Evolutionary conservation across 2,329 filamentous ascomycete genomes (phyloP).

Genomic region (Ascochyta viciae-villosae): DNA sequence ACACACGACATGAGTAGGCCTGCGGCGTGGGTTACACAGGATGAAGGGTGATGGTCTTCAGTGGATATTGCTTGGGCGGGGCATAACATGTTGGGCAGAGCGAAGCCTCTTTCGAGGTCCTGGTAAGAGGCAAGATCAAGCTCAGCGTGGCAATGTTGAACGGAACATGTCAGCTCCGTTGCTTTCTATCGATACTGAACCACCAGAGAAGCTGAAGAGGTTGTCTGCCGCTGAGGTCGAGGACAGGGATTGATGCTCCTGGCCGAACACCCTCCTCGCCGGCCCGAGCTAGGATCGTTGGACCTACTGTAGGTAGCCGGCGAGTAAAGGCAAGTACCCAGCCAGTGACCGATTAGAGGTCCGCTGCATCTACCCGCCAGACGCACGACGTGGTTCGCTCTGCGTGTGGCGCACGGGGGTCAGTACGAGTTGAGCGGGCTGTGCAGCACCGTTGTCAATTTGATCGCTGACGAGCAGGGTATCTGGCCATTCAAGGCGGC

Average conservation of each 20-base stretch:
- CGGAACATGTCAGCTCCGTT: conserved; percentile 3
- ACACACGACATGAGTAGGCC: conserved; percentile 37
- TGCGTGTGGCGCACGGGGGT: conserved; percentile 41
- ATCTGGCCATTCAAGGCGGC: conserved; percentile 26
- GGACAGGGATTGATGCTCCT: conserved; percentile 26
- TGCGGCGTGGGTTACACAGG: conserved; percentile 39
- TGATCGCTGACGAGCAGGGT: conserved; percentile 35
- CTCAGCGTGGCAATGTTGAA: conserved; percentile 7
- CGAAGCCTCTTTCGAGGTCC: not conserved
- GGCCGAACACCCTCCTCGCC: conserved; percentile 35
- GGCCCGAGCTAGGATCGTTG: conserved; percentile 26
- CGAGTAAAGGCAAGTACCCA: conserved; percentile 26
- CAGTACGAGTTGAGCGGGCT: conserved; percentile 38
- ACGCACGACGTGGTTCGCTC: conserved; percentile 31
- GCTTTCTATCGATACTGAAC: not conserved
- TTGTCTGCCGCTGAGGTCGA: conserved; percentile 22
- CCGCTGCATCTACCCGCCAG: conserved; percentile 34
- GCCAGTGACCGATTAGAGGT: conserved; percentile 39
- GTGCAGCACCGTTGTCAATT: conserved; percentile 41
- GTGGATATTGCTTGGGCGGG: conserved; percentile 29
- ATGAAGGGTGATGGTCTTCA: conserved; percentile 25
- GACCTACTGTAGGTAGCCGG: conserved; percentile 13
- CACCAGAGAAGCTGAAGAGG: conserved; percentile 21
- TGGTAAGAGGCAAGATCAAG: not conserved
- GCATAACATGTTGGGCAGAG: conserved; percentile 16